phyloP scores from a whole-genome alignment of 768 basidiomycete species.

The Leccinum arenicola region DNA sequence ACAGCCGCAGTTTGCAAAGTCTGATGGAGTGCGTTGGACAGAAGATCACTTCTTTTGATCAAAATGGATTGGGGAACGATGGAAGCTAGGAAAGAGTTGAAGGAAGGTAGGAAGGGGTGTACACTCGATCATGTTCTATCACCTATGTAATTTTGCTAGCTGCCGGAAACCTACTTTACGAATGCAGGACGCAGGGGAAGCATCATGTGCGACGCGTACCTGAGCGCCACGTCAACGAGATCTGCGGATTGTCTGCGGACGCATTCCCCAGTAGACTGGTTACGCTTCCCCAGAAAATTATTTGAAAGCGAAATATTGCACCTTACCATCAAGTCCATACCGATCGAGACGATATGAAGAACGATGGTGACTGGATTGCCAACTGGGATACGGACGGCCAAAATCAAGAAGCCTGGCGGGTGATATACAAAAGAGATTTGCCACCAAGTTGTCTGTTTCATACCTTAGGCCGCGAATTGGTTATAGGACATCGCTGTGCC shows the following conservation, averaged over 20 bases:
- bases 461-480: too few relatives aligned
- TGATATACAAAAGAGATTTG: neutral
- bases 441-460: neutral
- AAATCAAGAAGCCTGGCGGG: too few relatives aligned
- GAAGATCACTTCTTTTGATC: slow-evolving; percentile 47
- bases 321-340: neutral
- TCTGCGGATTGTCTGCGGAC: neutral
- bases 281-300: neutral
- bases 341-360: neutral
- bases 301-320: too few relatives aligned
- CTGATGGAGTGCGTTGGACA: slow-evolving; percentile 87
- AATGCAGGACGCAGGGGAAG: neutral
- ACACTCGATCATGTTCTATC: too few relatives aligned
- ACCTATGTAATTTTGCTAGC: too few relatives aligned
- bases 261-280: neutral
- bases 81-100: slow-evolving; percentile 27
- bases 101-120: too few relatives aligned
- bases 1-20: too few relatives aligned
- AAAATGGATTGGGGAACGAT: slow-evolving; percentile 39
- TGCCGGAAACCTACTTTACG: too few relatives aligned
- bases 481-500: neutral
- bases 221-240: neutral
- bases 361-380: neutral
- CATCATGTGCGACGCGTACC: neutral
- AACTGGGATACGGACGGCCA: too few relatives aligned